Percentiles rank a stretch among this genome's conserved stretches.
Evolutionary conservation across 192 early-diverging fungal genomes (phyloP).

Genomic region (Coemansia javaensis): DNA sequence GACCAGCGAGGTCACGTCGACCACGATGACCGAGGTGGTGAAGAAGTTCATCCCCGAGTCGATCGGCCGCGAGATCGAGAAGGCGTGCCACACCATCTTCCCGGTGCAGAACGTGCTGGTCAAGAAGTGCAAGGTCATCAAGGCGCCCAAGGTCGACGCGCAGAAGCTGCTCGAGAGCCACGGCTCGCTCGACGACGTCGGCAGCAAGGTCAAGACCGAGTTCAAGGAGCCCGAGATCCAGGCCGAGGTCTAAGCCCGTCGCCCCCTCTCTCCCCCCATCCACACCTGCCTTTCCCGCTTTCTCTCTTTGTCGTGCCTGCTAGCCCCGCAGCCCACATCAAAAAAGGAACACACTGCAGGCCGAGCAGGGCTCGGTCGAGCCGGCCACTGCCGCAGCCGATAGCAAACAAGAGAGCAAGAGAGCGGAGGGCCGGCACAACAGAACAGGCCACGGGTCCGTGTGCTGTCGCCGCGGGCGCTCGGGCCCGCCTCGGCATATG

Average conservation of each 20-base stretch:
- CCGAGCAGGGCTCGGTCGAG: too few relatives aligned
- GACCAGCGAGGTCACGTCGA: slow-evolving; percentile 71
- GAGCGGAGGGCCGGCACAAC: too few relatives aligned
- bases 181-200: slow-evolving; percentile 74
- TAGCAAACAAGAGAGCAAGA: too few relatives aligned
- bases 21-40: slow-evolving; percentile 95
- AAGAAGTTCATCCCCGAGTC: slow-evolving; percentile 94
- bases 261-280: too few relatives aligned
- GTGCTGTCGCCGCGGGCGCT: too few relatives aligned
- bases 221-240: slow-evolving; percentile 82
- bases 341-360: too few relatives aligned
- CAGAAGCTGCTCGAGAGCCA: slow-evolving; percentile 97
- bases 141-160: slow-evolving; percentile 93
- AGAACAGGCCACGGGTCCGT: too few relatives aligned
- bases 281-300: not conserved
- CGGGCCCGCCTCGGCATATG: too few relatives aligned
- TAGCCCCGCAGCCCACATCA: too few relatives aligned
- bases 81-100: slow-evolving; percentile 96
- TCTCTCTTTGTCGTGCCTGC: too few relatives aligned
- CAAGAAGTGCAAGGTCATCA: slow-evolving; percentile 99
- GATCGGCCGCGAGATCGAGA: slow-evolving; percentile 97
- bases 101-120: slow-evolving; percentile 95
- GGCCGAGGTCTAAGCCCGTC: slow-evolving; percentile 56
- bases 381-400: too few relatives aligned
- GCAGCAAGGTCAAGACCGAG: slow-evolving; percentile 78